A percentile compares a stretch with the other conserved stretches of the same genome.
Conservation (phyloP, 192 early-diverging fungal species). For the Backusella morwellensis region DNA sequence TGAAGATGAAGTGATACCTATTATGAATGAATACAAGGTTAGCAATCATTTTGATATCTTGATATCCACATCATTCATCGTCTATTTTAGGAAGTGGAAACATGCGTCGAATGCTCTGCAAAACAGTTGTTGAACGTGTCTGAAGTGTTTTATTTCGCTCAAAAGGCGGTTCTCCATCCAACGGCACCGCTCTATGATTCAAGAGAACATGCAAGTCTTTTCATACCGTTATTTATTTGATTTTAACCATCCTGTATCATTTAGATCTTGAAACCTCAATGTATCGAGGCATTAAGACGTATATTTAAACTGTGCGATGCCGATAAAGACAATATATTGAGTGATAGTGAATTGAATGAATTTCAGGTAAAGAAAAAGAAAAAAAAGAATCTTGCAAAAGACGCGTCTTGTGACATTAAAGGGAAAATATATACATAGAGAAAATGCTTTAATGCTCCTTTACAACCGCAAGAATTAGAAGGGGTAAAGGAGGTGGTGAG, state of each 20-base stretch:
- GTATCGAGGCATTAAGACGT: slow-evolving; percentile 85
- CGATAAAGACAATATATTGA: slow-evolving; percentile 88
- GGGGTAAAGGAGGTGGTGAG: slow-evolving; percentile 93
- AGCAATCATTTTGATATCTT: neutral
- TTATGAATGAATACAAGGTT: slow-evolving; percentile 99
- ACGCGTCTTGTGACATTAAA: neutral
- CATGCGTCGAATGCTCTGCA: slow-evolving; percentile 98
- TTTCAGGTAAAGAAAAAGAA: slow-evolving; percentile 66
- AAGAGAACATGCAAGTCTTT: slow-evolving; percentile 71
- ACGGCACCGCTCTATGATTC: slow-evolving; percentile 96
- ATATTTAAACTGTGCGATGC: slow-evolving; percentile 96
- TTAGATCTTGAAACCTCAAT: slow-evolving; percentile 78
- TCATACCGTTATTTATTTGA: neutral
- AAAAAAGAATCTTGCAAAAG: neutral
- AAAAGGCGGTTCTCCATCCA: slow-evolving; percentile 97
- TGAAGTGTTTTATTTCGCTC: slow-evolving; percentile 99
- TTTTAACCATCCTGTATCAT: no score
- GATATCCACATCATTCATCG: neutral
- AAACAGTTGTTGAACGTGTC: slow-evolving; percentile 91
- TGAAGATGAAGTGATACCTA: slow-evolving; percentile 93
- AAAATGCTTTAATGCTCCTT: slow-evolving; percentile 95
- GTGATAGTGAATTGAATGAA: slow-evolving; percentile 93
- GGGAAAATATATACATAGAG: slow-evolving; percentile 37
- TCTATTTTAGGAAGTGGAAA: slow-evolving; percentile 84
- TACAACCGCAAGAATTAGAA: slow-evolving; percentile 94